phyloP scores from a whole-genome alignment of 768 basidiomycete species.

The Gloeopeniophorella convolvens region DNA sequence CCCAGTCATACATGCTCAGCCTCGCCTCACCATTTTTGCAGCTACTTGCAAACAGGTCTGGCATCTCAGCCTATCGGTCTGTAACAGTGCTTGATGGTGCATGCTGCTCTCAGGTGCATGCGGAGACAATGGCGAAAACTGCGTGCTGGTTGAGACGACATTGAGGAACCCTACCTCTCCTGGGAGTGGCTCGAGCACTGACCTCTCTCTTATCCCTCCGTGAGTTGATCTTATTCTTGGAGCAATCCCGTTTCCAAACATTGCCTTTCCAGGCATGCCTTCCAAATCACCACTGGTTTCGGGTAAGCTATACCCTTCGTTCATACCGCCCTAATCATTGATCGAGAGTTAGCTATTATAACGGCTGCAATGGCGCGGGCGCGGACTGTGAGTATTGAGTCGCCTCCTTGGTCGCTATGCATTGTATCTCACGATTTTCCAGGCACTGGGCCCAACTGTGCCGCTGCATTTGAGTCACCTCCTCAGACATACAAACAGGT shows the following conservation, averaged over 20 bases:
- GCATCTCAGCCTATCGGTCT: no score
- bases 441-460: conserved; percentile 35
- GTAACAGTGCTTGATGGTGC: no score
- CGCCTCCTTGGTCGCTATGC: not conserved
- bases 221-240: conserved; percentile 22
- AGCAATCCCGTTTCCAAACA: not conserved
- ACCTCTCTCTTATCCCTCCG: conserved; percentile 44
- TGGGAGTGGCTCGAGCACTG: conserved; percentile 42
- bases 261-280: conserved; percentile 29
- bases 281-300: conserved; percentile 35
- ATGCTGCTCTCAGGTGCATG: no score
- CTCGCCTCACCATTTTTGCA: no score
- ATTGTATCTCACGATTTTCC: not conserved
- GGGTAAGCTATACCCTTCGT: no score
- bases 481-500: conserved; percentile 44
- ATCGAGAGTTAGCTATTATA: conserved; percentile 31
- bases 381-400: conserved; percentile 35
- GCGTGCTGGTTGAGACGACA: conserved; percentile 41
- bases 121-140: conserved; percentile 47
- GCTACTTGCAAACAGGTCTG: no score
- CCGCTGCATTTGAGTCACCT: conserved; percentile 38
- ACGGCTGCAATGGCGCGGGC: conserved; percentile 39
- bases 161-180: conserved; percentile 36
- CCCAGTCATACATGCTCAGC: no score
- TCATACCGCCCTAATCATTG: no score